Evolutionary conservation across 805 yeast species (phyloP), one percentile per base, ranked within the genome.

Genomic region (Candida ficus): DNA sequence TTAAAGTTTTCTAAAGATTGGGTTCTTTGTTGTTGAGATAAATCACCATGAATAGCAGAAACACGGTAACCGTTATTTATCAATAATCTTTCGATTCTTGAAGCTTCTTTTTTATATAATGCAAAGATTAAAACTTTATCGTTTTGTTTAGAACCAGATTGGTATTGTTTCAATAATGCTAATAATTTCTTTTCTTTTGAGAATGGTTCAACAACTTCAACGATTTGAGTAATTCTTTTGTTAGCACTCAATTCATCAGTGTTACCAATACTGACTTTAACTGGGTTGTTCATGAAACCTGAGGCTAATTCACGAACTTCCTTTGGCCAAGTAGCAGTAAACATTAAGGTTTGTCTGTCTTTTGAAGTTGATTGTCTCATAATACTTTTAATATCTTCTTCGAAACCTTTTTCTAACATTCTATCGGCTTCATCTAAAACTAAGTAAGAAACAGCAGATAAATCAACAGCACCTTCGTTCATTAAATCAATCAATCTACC

Each of bases 311-410:
- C 95, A 58, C 98, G 81, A 27, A 93, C 98, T 66, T 91, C 95
- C 54, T 85, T 86, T n/a, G 99, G 99, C 99, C 99, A 93, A 1
- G 99, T 93, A n/a, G 99, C 99, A 9, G 99, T 91, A 66, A 93
- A 93, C 98, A 93, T 93, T 48, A 93, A 72, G 0, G 99, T 93
- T 65, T 91, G 98, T 67, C 98, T 72, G 20, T 63, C 60, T 4
- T 56, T 38, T 25, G 64, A 57, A 19, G 75, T 68, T 13, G 87
- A 73, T 42, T 70, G 67, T 34, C 82, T 75, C 58, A 93, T 78
- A 49, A 93, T 88, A 48, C 74, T 71, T 61, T 85, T 88, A 58
- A 93, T 91, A 64, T 91, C 99, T 61, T 91, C 95, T 66, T 95
- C 98, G 57, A 93, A 93, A 28, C 99, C 99, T 64, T 86, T 93